Evolutionary conservation across 257 asterid species (phyloP), one percentile per base, ranked within the genome.

Genomic region (Ligustrum vulgare): DNA sequence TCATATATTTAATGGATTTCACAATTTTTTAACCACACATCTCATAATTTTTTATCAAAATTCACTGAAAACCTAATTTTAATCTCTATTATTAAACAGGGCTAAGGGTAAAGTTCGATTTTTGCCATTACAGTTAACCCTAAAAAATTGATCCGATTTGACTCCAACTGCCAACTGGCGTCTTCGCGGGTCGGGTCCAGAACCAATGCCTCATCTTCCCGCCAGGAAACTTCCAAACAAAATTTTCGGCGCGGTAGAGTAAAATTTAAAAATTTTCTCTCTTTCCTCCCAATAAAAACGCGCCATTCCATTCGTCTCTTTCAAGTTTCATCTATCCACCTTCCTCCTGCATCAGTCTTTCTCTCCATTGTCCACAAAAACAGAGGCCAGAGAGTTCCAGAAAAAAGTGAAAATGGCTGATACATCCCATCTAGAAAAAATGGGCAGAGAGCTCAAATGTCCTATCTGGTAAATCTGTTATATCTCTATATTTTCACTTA

Each of bases 391-490:
- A 5, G 67, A 67, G 16, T 20, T 65, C 2, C 67, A 37, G 70
- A 12, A 20, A 13, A 25, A 6, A 39, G 49, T 41, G 45, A 58
- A 73, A 80, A 92, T 92, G 98, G 90, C 95, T 20, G 96, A 89
- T 70, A 67, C 82, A 67, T 88, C 91, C 15, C 95, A 94, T 73
- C 93, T 92, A 3, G 99, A 92, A 77, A 89, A 86, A 73, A 88
- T 94, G 99, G 99, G 97, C 18, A 84, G 94, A 87, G 99, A 94
- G 85, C 99, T 94, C 85, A 94, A 94, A 82, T 94, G 99, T 54
- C 98, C 99, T 20, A 94, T 94, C 72, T 94, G 99, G 99, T 92
- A 84, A 68, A 36, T 15, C 58, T 77, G n/a, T 16, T 47, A 4
- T 63, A 64, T 39, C 34, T 69, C 39, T 25, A 5, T 5, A 1